Evolutionary conservation across 306 rosid genomes (phyloP), one percentile per base, ranked within the genome.

Genomic region (Trichosanthes cucumerina): DNA sequence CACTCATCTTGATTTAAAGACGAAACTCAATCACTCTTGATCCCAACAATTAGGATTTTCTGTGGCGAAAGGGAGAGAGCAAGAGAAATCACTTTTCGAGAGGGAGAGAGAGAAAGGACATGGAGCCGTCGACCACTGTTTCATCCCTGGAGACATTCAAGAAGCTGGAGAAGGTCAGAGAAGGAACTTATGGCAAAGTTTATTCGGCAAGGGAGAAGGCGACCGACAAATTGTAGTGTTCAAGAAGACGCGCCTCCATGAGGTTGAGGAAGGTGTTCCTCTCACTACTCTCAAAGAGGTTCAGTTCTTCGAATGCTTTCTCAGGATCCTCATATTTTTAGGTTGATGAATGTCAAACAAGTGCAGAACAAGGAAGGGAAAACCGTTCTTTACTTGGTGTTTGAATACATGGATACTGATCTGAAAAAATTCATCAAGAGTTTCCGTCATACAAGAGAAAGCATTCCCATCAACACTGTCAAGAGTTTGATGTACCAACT

Each of bases 261-360:
- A 94, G 77, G 98, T 92, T 62, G 95, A 94, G 34, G 97, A 95
- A 88, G 97, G 98, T 72, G 97, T 92, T 82, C 97, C 97, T 81
- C 96, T 96, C 57, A 95, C 97, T 78, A 92, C 98, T 80, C 98
- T 95, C 76, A 96, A 96, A 2, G 97, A 95, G 85, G 91, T 95
- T 95, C 97, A 63, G 92, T 95, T 78, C 38, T 95, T 36, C 86
- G 97, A n/a, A 95, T 95, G 97, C 98, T 95, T 79, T 95, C 97
- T 14, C 78, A 91, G 56, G 98, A 92, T 82, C 92, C 98, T 28
- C 98, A 91, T 65, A 85, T 95, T 53, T 97, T 92, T 80, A 90
- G 86, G 88, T 81, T 95, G 81, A 66, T 91, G 91, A 93, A 92
- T 78, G 99, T 95, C 33, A 95, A 92, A 78, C 98, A 95, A 88